Percentiles rank a stretch among this genome's conserved stretches.
These are phyloP conservation scores for Talaromyces sp. DNA, from an alignment of 2,329 filamentous ascomycete genomes.

Conservation along the genomic window DNA sequence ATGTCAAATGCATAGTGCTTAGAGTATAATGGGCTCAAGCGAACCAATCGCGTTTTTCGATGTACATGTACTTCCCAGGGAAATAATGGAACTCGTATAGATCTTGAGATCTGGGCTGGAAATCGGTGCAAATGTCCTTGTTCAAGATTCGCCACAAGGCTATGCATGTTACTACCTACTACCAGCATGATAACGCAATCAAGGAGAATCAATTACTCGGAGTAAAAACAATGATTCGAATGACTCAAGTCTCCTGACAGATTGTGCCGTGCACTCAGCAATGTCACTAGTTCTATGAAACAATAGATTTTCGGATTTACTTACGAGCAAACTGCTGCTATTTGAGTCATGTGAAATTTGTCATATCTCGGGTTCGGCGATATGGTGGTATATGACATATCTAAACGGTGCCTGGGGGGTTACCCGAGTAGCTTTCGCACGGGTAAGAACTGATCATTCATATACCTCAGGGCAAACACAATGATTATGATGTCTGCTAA, in stretches of 20 bases:
- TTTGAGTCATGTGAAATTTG: background rate
- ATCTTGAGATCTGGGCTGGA: slow-evolving; percentile 1
- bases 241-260: background rate
- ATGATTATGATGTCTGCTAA: no score
- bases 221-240: slow-evolving; percentile 1
- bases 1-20: background rate
- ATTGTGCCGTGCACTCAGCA: background rate
- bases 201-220: background rate
- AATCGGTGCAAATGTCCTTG: background rate
- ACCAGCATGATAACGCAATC: background rate
- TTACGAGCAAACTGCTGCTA: background rate
- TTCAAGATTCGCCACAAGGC: background rate
- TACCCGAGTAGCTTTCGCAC: background rate
- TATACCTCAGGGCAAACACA: background rate
- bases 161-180: background rate
- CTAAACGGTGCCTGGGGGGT: background rate
- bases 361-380: background rate
- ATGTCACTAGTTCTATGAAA: background rate
- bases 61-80: background rate
- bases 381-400: background rate
- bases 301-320: background rate
- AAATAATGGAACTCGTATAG: background rate
- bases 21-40: background rate
- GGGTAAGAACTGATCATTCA: background rate
- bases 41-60: no score